These are phyloP conservation scores for Fraxinus latifolia DNA, from an alignment of 305 asterid genomes.

Conservation along the genomic window DNA sequence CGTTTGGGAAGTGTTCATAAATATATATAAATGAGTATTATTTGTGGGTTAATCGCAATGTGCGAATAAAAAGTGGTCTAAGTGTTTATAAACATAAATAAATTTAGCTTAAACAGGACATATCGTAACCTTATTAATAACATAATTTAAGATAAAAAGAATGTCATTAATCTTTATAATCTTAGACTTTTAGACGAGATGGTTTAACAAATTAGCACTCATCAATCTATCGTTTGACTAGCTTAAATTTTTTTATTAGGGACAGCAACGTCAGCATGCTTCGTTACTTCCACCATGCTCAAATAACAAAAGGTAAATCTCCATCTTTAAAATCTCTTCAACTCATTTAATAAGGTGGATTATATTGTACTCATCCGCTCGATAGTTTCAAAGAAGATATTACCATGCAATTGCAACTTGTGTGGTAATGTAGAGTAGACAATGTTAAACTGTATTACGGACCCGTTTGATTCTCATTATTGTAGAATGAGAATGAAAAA, in stretches of 20 bases:
- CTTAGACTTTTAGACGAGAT: not conserved
- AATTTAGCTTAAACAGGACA: not conserved
- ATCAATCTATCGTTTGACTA: too few relatives aligned
- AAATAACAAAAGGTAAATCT: not conserved
- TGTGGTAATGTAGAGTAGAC: not conserved
- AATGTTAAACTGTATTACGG: not conserved
- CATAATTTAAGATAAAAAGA: not conserved
- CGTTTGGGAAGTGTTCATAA: not conserved
- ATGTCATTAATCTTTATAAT: not conserved
- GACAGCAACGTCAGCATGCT: not conserved
- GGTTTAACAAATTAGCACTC: not conserved
- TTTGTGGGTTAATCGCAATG: not conserved
- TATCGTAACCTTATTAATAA: too few relatives aligned
- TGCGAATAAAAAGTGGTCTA: too few relatives aligned
- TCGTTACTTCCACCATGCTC: not conserved
- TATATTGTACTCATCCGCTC: not conserved
- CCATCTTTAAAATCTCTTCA: not conserved
- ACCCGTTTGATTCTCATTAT: too few relatives aligned
- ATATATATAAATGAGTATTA: too few relatives aligned
- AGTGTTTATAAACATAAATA: too few relatives aligned
- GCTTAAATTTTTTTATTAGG: not conserved
- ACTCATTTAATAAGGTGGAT: not conserved
- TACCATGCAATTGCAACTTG: not conserved
- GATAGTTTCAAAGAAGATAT: not conserved
- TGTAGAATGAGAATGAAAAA: too few relatives aligned